Evolutionary conservation across 2,329 filamentous ascomycete species (phyloP), one percentile per base, ranked within the genome.

Genomic region (Cercospora citrullina): DNA sequence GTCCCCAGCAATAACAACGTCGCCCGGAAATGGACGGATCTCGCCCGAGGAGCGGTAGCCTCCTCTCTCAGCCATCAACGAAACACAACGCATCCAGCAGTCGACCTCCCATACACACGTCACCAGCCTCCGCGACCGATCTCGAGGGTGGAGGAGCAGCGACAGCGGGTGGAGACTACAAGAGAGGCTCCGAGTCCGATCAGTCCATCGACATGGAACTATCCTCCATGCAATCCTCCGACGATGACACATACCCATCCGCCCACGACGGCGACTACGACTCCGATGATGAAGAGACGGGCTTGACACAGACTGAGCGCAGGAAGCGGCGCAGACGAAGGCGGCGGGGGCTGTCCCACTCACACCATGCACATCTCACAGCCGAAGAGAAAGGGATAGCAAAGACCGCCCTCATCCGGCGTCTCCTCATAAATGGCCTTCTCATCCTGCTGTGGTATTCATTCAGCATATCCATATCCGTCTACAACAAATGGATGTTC

Each of bases 401-500:
- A 6, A 91, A 95, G 80, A 86, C 89, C 77, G 89, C 86, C 74
- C 87, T 98, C 45, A 70, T 92, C 60, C 89, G 84, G 77, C 89
- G 85, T 66, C 82, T 94, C 65, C 78, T 90, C 66, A 82, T 94
- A 76, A 97, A 98, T 79, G 86, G 85, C n/a, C 76, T 86, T n/a
- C 82, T 99, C 72, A 97, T 98, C 72, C 86, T 87, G 26, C 80
- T 96, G 71, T 99, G 95, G 94, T 89, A 92, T 78, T 82, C 93
- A 45, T 98, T 98, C 80, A 97, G 94, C 18, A 87, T 98, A 72
- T 93, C 92, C 60, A 97, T 97, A 78, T 96, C 93, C 69, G 86
- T 97, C 90, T 99, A 98, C 85, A 99, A 99, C 86, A 98, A 97
- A 83, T 98, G 95, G 95, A 98, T 99, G 94, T 98, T 99, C 81